Percentiles rank a stretch among this genome's conserved stretches.
Conservation (phyloP, 2,329 filamentous ascomycete genomes). For the Tolypocladium ophioglossoides region DNA sequence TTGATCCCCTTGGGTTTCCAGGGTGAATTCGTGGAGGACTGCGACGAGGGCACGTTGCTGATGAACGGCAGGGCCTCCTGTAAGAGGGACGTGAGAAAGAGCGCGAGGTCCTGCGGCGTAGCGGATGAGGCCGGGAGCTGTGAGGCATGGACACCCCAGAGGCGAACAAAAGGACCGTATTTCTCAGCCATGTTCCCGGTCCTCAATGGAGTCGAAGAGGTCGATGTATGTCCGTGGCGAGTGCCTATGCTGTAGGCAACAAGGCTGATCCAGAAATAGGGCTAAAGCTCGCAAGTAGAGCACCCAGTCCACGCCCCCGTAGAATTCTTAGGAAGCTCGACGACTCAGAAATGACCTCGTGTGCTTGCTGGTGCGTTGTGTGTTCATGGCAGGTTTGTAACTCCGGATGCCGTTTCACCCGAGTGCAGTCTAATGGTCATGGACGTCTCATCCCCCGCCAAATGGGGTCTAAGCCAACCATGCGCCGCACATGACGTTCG, state of each 20-base stretch:
- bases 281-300: not conserved
- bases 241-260: not conserved
- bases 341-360: not conserved
- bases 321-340: not conserved
- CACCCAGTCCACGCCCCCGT: not conserved
- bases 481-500: too few species aligned
- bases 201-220: not conserved
- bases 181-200: slow-evolving; percentile 5
- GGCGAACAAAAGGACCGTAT: slow-evolving; percentile 38
- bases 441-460: not conserved
- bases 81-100: slow-evolving; percentile 42
- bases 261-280: not conserved
- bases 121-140: slow-evolving; percentile 35
- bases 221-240: not conserved
- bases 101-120: slow-evolving; percentile 30
- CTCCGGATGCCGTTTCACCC: not conserved
- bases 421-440: not conserved
- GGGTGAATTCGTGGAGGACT: slow-evolving; percentile 5
- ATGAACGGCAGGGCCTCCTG: slow-evolving; percentile 51
- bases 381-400: not conserved
- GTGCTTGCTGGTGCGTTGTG: not conserved
- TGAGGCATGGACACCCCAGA: slow-evolving; percentile 38
- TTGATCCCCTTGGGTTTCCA: slow-evolving; percentile 44
- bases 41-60: slow-evolving; percentile 36
- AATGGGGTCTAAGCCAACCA: not conserved